Base-by-base conservation (phyloP, 352 stramenopile species). In the Phytophthora macrochlamydospora region DNA sequence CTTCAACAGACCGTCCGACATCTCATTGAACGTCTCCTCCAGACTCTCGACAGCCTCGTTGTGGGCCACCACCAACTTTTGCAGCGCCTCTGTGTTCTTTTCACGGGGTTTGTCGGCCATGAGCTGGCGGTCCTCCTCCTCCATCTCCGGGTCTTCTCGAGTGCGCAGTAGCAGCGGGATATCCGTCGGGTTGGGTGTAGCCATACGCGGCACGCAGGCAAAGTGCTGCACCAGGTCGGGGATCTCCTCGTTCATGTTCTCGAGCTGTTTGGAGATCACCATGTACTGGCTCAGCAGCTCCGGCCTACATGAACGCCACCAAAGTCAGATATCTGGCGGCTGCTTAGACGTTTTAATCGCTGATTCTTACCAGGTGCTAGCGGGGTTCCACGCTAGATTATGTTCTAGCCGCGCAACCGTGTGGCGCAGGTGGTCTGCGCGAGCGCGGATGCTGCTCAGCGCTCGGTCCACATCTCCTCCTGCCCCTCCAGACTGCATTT, bases 171-270 rank as follows among this genome's bases (percentile, higher is more conserved):
- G 60, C 55, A 93, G 65, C 54, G 85, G 87, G 55, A 95, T 93
- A 42, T 95, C 83, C 3, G 85, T 59, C 7, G 87, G 76, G 50
- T 93, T 92, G 7, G 85, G 87, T 45, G 85, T 92, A 69, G 85
- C 85, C 85, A 95, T 93, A 49, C 85, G 81, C 51, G 87, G 85
- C 31, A 92, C 84, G 43, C 87, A 95, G 9, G 85, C 87, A 61
- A 93, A 95, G 54, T 95, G 87, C 71, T 93, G 87, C 60, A 95
- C 69, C 63, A 92, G 72, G 44, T 95, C 87, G 14, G 87, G 87
- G 51, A 95, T 91, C 54, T 95, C 87, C 29, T 95, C 85, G 66
- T 93, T 92, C 79, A 95, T 95, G 69, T 95, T 95, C 72, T 95
- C 87, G 28, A 94, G 69, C 62, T 94, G 87, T 69, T 94, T 94